These are phyloP conservation scores for Xylaria telfairii DNA, from an alignment of 495 filamentous ascomycete genomes.

Conservation along the genomic window DNA sequence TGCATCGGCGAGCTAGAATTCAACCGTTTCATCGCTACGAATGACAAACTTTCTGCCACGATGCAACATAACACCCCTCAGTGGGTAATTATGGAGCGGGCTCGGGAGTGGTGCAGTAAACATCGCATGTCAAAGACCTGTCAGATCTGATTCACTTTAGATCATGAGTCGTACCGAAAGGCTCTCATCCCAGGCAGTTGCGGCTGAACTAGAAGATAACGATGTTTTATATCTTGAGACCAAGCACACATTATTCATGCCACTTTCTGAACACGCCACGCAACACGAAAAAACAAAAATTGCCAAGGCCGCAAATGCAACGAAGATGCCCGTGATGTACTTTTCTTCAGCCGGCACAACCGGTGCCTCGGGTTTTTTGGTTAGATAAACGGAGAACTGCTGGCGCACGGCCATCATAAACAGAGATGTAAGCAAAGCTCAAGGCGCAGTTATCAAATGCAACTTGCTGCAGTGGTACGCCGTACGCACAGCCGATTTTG, in stretches of 20 bases:
- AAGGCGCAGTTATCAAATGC: background rate
- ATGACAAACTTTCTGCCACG: constrained; percentile 31
- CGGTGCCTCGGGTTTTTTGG: background rate
- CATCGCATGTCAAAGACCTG: constrained; percentile 22
- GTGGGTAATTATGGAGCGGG: constrained; percentile 33
- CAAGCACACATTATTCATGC: constrained; percentile 3
- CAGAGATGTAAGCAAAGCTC: background rate
- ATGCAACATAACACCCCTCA: constrained; percentile 25
- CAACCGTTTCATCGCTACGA: constrained; percentile 36
- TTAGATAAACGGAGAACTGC: background rate
- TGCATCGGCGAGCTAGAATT: constrained; percentile 38
- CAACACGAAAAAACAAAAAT: background rate
- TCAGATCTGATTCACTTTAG: constrained; percentile 16
- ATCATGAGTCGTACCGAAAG: constrained; percentile 14
- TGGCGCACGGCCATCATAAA: background rate
- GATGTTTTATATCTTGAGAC: constrained; percentile 3
- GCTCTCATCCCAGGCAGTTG: background rate
- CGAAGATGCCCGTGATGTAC: background rate
- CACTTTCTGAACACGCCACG: background rate
- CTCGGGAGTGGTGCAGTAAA: constrained; percentile 37
- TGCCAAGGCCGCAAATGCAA: background rate
- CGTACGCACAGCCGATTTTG: background rate
- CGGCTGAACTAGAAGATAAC: constrained; percentile 1
- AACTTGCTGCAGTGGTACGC: constrained; percentile 8
- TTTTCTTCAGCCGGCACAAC: background rate